Conservation (phyloP, 257 asterid genomes). For the Penstemon newberryi region DNA sequence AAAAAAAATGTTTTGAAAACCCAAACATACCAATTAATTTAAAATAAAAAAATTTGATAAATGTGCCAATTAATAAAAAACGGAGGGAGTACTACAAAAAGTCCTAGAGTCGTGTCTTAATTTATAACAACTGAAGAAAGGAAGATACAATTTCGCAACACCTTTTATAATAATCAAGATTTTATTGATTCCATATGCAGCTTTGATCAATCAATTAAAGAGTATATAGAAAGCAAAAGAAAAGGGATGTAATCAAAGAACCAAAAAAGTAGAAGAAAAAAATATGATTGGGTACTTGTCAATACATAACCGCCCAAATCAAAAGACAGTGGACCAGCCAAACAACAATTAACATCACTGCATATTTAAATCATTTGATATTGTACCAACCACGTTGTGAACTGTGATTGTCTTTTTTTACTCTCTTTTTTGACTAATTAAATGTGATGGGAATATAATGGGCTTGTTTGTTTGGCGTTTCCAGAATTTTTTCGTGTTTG, state of each 20-base stretch:
- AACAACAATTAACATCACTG: not conserved
- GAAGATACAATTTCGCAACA: slow-evolving; percentile 28
- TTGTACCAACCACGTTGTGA: not conserved
- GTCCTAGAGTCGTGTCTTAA: slow-evolving; percentile 2
- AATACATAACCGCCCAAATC: slow-evolving; percentile 14
- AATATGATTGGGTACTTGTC: slow-evolving; percentile 10
- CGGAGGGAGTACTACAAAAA: too few species aligned
- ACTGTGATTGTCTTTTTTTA: not conserved
- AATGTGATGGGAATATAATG: not conserved
- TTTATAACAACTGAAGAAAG: slow-evolving; percentile 41
- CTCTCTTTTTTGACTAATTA: not conserved
- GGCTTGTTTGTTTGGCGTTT: too few species aligned
- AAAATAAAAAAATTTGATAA: too few species aligned
- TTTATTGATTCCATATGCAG: slow-evolving; percentile 6
- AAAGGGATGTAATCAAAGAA: not conserved
- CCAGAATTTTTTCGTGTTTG: too few species aligned
- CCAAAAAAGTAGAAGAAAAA: not conserved
- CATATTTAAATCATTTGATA: not conserved
- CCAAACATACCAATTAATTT: too few species aligned
- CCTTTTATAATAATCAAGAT: not conserved
- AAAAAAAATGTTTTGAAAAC: too few species aligned
- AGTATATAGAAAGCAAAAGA: not conserved
- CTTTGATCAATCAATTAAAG: not conserved
- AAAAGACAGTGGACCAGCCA: slow-evolving; percentile 11
- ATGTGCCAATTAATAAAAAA: too few species aligned